These are phyloP conservation scores for Mortierella sp. DNA, from an alignment of 371 early-diverging fungal genomes.

Conservation along the genomic window DNA sequence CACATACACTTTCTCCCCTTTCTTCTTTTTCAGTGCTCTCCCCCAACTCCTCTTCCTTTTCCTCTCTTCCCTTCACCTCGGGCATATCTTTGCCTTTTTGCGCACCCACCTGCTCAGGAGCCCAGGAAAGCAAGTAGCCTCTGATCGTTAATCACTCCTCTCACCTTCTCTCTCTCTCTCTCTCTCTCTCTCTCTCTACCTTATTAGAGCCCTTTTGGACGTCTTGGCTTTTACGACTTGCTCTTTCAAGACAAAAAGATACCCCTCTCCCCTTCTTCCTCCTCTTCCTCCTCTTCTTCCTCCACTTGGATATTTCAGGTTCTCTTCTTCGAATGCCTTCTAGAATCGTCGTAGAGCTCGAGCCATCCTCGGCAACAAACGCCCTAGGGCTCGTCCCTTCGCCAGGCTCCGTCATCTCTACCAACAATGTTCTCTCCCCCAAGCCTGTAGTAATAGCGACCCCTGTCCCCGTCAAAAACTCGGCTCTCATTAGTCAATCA, in stretches of 20 bases:
- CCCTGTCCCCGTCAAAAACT: neutral
- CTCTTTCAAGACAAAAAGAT: too few relatives aligned
- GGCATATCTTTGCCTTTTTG: neutral
- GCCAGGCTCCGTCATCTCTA: neutral
- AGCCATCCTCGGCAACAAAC: slow-evolving; percentile 20
- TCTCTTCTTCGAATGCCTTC: too few relatives aligned
- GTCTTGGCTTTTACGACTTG: too few relatives aligned
- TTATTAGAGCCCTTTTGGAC: neutral
- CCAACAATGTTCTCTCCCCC: too few relatives aligned
- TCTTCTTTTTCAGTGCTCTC: neutral
- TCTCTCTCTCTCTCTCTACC: neutral
- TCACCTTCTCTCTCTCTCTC: neutral
- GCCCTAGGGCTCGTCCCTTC: slow-evolving; percentile 15
- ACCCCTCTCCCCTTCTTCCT: too few relatives aligned
- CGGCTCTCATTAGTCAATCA: neutral
- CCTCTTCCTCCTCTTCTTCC: too few relatives aligned
- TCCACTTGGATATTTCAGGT: too few relatives aligned
- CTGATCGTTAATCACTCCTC: neutral
- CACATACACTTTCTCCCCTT: neutral
- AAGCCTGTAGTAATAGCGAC: neutral
- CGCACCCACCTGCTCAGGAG: neutral
- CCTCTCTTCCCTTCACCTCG: neutral
- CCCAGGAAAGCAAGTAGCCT: too few relatives aligned
- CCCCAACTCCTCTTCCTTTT: neutral
- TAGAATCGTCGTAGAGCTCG: slow-evolving; percentile 29